Percentiles rank a stretch among this genome's conserved stretches.
These are phyloP conservation scores for Tuber indicum DNA, from an alignment of 495 filamentous ascomycete species.

Conservation along the genomic window DNA sequence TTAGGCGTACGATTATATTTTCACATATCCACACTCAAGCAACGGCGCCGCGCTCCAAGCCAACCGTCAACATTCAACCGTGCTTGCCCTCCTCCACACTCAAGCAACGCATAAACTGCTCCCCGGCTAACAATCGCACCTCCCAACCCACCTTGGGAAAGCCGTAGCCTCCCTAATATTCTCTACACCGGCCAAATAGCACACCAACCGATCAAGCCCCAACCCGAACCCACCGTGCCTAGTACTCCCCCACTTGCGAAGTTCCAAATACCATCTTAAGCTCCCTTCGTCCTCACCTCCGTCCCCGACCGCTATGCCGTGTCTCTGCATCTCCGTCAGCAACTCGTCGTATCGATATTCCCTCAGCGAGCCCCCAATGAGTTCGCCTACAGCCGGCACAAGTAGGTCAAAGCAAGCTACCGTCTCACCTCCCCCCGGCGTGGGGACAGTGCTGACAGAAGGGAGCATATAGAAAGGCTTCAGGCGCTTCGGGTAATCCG, in stretches of 20 bases:
- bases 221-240: conserved; percentile 96
- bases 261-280: conserved; percentile 89
- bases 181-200: conserved; percentile 74
- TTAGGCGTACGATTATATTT: neutral
- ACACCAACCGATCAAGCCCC: conserved; percentile 83
- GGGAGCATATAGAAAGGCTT: conserved; percentile 94
- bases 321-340: conserved; percentile 62
- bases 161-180: conserved; percentile 82
- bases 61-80: neutral
- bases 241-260: conserved; percentile 85
- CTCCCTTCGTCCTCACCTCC: conserved; percentile 47
- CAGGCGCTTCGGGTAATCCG: conserved; percentile 73
- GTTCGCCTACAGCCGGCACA: conserved; percentile 79
- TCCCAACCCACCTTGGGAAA: conserved; percentile 85
- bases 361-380: conserved; percentile 87
- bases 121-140: conserved; percentile 70
- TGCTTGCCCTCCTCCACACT: neutral
- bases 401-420: conserved; percentile 95
- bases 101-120: neutral
- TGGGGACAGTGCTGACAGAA: conserved; percentile 19
- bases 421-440: conserved; percentile 47
- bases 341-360: conserved; percentile 73
- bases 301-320: conserved; percentile 43
- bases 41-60: neutral
- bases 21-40: neutral